Conservation (phyloP, 352 stramenopile species). For the Phytophthora cryptogea region DNA sequence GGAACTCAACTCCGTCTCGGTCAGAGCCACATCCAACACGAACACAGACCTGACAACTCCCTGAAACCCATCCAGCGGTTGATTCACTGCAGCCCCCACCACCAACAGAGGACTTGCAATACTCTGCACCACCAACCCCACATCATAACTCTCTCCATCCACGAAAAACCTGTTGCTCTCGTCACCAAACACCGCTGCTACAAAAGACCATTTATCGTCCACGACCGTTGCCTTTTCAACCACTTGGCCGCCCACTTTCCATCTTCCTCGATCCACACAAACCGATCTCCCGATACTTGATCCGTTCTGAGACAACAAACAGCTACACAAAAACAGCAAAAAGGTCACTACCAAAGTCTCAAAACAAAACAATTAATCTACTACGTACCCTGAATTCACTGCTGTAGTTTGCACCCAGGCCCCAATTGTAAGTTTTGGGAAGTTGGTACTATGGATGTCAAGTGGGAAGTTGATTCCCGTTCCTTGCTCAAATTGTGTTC, state of each 20-base stretch:
- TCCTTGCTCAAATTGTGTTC: conserved; percentile 36
- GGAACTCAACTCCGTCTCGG: conserved; percentile 41
- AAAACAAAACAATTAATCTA: conserved; percentile 2
- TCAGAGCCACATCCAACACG: conserved; percentile 46
- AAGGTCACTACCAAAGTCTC: conserved; percentile 1
- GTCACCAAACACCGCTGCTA: conserved; percentile 44
- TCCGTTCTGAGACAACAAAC: conserved; percentile 54
- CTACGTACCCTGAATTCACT: conserved; percentile 26
- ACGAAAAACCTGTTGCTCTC: conserved; percentile 20
- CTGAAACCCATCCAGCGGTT: conserved; percentile 34
- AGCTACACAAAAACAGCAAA: conserved; percentile 30
- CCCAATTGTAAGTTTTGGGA: conserved; percentile 45
- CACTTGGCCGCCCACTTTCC: conserved; percentile 30
- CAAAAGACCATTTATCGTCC: conserved; percentile 45
- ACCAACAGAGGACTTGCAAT: conserved; percentile 27
- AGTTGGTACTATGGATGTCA: conserved; percentile 17
- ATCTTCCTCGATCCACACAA: conserved; percentile 40
- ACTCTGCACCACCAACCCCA: conserved; percentile 25
- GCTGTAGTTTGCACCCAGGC: conserved; percentile 39
- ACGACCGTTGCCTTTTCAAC: conserved; percentile 5
- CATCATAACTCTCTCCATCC: conserved; percentile 29
- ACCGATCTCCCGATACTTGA: conserved; percentile 38
- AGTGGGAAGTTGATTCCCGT: conserved; percentile 44
- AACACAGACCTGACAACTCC: conserved; percentile 50
- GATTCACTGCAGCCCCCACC: conserved; percentile 9